A percentile compares a stretch with the other conserved stretches of the same genome.
phyloP scores from a whole-genome alignment of 2,329 filamentous ascomycete genomes.

The Exophiala bonariae region DNA sequence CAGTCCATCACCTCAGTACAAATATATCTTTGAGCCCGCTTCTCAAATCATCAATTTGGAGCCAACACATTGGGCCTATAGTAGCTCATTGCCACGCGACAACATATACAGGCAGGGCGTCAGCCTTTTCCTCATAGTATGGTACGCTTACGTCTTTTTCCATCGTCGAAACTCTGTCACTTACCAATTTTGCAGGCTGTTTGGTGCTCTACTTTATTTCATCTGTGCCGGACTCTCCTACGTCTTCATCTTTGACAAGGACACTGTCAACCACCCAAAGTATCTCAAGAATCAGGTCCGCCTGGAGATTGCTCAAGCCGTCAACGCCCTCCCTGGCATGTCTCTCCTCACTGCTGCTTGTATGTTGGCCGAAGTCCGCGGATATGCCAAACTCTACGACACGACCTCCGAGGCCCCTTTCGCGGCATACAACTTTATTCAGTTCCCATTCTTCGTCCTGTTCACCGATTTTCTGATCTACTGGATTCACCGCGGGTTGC shows the following conservation, averaged over 20 bases:
- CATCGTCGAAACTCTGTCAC: neutral
- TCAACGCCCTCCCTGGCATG: conserved; percentile 77
- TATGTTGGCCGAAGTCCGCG: conserved; percentile 80
- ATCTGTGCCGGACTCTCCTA: conserved; percentile 81
- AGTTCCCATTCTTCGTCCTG: conserved; percentile 83
- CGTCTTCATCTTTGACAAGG: conserved; percentile 86
- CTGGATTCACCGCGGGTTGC: conserved; percentile 83
- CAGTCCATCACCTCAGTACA: conserved; percentile 51
- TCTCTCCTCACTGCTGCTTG: conserved; percentile 75
- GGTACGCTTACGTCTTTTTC: conserved; percentile 55
- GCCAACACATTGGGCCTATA: conserved; percentile 74
- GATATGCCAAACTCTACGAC: conserved; percentile 86
- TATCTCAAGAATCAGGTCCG: conserved; percentile 92
- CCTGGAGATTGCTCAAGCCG: conserved; percentile 81
- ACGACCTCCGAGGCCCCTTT: conserved; percentile 72
- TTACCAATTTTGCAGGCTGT: conserved; percentile 64
- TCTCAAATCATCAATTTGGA: conserved; percentile 68
- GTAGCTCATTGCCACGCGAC: conserved; percentile 75
- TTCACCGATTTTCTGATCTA: conserved; percentile 93
- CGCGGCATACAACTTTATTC: conserved; percentile 72
- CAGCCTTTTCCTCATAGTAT: conserved; percentile 80
- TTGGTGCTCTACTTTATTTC: conserved; percentile 83
- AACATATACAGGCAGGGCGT: conserved; percentile 72
- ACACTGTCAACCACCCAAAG: conserved; percentile 83
- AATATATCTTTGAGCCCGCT: conserved; percentile 65